Evolutionary conservation across 1,139 yeast species (phyloP).

Genomic region (Nakaseomyces bracarensis): DNA sequence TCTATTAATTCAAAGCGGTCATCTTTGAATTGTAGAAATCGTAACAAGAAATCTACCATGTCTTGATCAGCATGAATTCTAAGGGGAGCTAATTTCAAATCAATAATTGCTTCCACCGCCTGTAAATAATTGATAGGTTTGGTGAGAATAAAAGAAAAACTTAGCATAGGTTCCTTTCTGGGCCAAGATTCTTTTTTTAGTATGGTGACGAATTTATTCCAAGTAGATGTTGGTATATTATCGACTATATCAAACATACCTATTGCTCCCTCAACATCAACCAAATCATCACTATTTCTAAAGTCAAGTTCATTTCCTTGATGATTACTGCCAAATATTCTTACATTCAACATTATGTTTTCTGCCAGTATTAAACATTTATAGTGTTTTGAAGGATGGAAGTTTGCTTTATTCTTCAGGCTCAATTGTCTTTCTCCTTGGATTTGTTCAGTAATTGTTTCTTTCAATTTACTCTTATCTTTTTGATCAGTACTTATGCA

Average conservation of each 20-base stretch:
- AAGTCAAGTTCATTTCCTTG: constrained; percentile 30
- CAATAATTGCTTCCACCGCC: constrained; percentile 59
- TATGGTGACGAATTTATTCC: constrained; percentile 78
- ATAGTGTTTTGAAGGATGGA: constrained; percentile 57
- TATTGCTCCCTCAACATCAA: constrained; percentile 38
- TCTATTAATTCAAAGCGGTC: constrained; percentile 52
- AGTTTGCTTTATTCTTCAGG: constrained; percentile 38
- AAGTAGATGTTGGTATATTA: constrained; percentile 77
- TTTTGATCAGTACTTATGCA: constrained; percentile 20
- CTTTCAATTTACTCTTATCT: constrained; percentile 15
- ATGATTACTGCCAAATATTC: constrained; percentile 42
- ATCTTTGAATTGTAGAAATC: constrained; percentile 79
- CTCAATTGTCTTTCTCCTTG: constrained; percentile 7
- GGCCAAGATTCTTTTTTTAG: constrained; percentile 47
- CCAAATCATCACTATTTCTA: constrained; percentile 42
- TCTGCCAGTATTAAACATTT: constrained; percentile 54
- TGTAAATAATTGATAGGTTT: constrained; percentile 59
- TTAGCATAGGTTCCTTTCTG: constrained; percentile 54
- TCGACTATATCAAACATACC: constrained; percentile 60
- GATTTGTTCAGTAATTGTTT: constrained; percentile 15
- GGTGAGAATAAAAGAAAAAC: constrained; percentile 46
- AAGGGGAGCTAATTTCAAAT: constrained; percentile 57
- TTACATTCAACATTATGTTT: constrained; percentile 43
- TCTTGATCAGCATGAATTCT: constrained; percentile 89
- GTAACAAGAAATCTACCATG: constrained; percentile 69